Evolutionary conservation across 805 yeast genomes (phyloP), one percentile per base, ranked within the genome.

Genomic region (Yarrowia divulgata): DNA sequence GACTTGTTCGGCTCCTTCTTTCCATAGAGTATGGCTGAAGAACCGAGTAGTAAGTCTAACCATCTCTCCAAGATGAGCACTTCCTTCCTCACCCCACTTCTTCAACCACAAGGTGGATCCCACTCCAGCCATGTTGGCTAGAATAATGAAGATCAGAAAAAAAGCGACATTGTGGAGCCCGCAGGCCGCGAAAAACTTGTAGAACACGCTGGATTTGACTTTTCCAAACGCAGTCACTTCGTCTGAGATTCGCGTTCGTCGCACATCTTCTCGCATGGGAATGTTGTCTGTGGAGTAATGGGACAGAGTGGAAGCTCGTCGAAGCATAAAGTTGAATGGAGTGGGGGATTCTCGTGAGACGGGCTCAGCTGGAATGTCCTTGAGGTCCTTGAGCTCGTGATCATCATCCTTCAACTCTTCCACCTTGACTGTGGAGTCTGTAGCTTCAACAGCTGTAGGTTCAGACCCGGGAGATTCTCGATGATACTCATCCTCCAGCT

Each of bases 51-150:
- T 54, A 45, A 54, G 13, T 3, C 8, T 19, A 7, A 40, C 10
- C 42, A 57, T 7, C 4, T 16, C 16, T 29, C 49, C 64, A 29
- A 23, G 16, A n/a, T 57, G 39, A 3, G 76, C 78, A 7, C 91
- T 70, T 74, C 91, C 91, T n/a, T 89, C 84, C 76, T 92, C 97
- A 18, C 97, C 90, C 97, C 97, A 92, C 75, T 88, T 88, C 75
- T 92, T 91, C 75, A 92, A 83, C 97, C 97, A 92, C 71, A 90
- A 82, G 74, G 87, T 90, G 43, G 91, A 86, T 52, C 80, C 79
- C 66, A 91, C 91, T 70, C 87, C 84, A 57, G 87, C 76, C n/a
- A 83, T 73, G 85, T 87, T 88, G 0, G 90, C 3, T 72, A 69
- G 55, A 88, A 74, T 74, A 85, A 87, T 3, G 73, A 70, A 60